phyloP scores from a whole-genome alignment of 2,329 filamentous ascomycete genomes.

The Nemania sp. region DNA sequence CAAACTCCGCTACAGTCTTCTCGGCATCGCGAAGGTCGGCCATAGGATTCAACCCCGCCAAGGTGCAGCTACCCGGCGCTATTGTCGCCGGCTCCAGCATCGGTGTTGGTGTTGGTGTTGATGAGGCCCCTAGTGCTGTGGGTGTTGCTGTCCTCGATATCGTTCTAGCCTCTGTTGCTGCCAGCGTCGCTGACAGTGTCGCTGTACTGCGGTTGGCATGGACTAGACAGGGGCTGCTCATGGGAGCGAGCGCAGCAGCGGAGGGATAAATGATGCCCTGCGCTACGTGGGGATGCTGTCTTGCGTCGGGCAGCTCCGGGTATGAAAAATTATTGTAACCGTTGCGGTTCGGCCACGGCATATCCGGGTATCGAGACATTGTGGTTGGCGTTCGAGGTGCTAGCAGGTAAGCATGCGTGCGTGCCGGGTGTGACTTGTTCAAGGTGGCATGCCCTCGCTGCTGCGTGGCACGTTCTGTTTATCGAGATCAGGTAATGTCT shows the following conservation, averaged over 20 bases:
- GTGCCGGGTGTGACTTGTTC: conserved; percentile 13
- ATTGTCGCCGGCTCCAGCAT: background rate
- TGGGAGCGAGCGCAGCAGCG: no score
- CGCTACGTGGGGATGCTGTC: background rate
- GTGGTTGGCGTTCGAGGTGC: conserved; percentile 1
- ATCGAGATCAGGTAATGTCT: no score
- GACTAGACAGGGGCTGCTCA: no score
- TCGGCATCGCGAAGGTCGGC: conserved; percentile 34
- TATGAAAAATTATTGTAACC: background rate
- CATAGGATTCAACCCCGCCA: conserved; percentile 22
- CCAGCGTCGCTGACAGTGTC: no score
- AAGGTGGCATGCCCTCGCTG: conserved; percentile 15
- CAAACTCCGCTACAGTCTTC: conserved; percentile 29
- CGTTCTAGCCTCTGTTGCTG: no score
- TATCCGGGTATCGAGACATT: background rate
- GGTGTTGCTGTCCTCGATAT: no score
- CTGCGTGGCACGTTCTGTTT: conserved; percentile 6
- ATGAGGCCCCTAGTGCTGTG: no score
- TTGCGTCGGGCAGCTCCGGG: background rate
- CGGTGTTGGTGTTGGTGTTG: background rate
- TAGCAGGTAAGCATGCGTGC: background rate
- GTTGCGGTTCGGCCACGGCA: background rate
- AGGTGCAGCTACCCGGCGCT: background rate
- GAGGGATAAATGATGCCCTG: background rate
- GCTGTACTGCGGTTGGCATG: no score